Conservation (phyloP, 1,284 basidiomycete species). For the Tremellales sp. region DNA sequence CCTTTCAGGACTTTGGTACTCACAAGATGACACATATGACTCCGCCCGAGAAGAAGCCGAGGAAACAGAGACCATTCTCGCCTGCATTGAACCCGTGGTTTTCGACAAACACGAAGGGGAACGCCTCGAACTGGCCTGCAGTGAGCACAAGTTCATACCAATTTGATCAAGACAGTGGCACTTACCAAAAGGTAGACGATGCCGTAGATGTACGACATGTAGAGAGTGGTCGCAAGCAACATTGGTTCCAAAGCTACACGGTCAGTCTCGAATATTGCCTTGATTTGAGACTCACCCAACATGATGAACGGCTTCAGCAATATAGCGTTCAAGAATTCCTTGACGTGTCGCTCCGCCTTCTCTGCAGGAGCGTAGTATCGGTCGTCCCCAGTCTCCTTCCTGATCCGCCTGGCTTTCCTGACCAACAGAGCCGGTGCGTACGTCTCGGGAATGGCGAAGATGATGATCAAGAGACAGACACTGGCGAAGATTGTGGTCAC, state of each 20-base stretch:
- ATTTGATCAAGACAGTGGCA: background rate
- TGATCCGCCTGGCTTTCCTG: constrained; percentile 52
- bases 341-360: constrained; percentile 17
- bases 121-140: constrained; percentile 44
- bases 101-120: constrained; percentile 51
- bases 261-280: no score
- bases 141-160: background rate
- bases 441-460: constrained; percentile 74
- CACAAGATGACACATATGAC: constrained; percentile 30
- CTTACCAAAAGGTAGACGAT: constrained; percentile 35
- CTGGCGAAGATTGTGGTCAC: constrained; percentile 61
- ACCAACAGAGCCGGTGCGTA: constrained; percentile 56
- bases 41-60: constrained; percentile 52
- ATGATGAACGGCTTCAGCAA: constrained; percentile 62
- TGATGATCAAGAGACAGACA: constrained; percentile 46
- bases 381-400: constrained; percentile 62
- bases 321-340: constrained; percentile 50
- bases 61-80: constrained; percentile 52
- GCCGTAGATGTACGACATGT: constrained; percentile 54
- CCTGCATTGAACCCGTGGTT: constrained; percentile 52
- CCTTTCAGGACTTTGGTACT: constrained; percentile 4
- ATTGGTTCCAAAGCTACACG: constrained; percentile 64
- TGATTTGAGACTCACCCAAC: constrained; percentile 45
- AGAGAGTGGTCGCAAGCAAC: constrained; percentile 65
- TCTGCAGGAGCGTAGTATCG: constrained; percentile 56